Percentiles rank a stretch among this genome's conserved stretches.
Conservation (phyloP, 2,329 filamentous ascomycete genomes). For the Orbilia quercus region DNA sequence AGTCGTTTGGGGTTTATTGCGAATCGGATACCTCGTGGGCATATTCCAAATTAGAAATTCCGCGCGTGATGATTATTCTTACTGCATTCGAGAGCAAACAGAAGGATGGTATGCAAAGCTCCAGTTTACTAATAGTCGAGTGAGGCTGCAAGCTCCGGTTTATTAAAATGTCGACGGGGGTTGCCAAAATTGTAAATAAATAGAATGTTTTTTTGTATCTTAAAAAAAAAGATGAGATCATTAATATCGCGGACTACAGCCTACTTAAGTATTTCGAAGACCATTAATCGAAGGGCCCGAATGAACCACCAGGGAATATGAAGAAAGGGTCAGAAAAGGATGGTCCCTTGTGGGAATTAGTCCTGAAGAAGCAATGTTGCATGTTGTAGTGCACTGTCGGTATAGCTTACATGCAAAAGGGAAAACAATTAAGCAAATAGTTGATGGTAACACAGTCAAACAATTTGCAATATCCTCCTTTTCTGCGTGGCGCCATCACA, state of each 20-base stretch:
- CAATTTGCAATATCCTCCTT: slow-evolving; percentile 42
- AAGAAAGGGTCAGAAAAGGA: slow-evolving; percentile 49
- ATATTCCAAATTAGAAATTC: slow-evolving; percentile 3
- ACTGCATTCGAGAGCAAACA: neutral
- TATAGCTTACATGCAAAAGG: slow-evolving; percentile 51
- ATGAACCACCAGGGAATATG: slow-evolving; percentile 48
- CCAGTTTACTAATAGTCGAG: neutral
- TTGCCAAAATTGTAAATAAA: neutral
- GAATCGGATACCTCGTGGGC: neutral
- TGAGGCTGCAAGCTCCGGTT: too few species aligned
- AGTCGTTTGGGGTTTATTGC: neutral
- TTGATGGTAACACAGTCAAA: slow-evolving; percentile 52
- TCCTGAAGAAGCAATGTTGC: slow-evolving; percentile 41
- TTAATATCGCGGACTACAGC: slow-evolving; percentile 29
- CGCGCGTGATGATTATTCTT: slow-evolving; percentile 4
- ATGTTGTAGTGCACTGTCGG: neutral
- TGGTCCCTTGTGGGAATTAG: slow-evolving; percentile 41
- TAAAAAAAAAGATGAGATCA: slow-evolving; percentile 44
- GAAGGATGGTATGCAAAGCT: neutral
- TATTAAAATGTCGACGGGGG: neutral
- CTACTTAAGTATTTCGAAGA: slow-evolving; percentile 43
- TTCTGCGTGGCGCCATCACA: slow-evolving; percentile 53
- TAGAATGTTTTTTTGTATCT: neutral
- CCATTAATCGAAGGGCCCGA: slow-evolving; percentile 37
- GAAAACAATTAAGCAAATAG: slow-evolving; percentile 39